A percentile compares a stretch with the other conserved stretches of the same genome.
phyloP scores from a whole-genome alignment of 768 basidiomycete species.

The Termitomyces heimii region DNA sequence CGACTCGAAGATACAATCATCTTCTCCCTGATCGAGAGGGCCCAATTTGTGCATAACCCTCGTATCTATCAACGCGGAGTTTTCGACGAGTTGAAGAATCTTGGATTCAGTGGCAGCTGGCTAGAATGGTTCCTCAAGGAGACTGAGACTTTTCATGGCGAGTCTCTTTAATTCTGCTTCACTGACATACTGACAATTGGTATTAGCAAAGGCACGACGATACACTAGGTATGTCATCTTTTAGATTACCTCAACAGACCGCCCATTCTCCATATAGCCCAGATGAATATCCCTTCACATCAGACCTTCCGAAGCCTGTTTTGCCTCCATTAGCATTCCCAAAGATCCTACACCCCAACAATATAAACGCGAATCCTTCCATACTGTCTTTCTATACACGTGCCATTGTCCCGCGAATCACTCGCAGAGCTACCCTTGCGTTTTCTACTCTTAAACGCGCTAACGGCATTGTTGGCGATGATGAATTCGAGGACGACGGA shows the following conservation, averaged over 20 bases:
- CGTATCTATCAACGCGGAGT: slow-evolving; percentile 78
- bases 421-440: slow-evolving; percentile 60
- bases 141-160: slow-evolving; percentile 92
- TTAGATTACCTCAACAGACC: not conserved
- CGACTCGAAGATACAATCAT: slow-evolving; percentile 99
- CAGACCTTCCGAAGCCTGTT: slow-evolving; percentile 75
- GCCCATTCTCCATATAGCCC: slow-evolving; percentile 48
- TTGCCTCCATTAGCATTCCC: slow-evolving; percentile 72
- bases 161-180: slow-evolving; percentile 19
- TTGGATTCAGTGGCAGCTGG: slow-evolving; percentile 85
- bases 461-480: slow-evolving; percentile 58
- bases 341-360: slow-evolving; percentile 69
- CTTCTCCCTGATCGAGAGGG: slow-evolving; percentile 94
- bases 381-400: slow-evolving; percentile 89
- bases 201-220: slow-evolving; percentile 83
- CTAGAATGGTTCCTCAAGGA: slow-evolving; percentile 97
- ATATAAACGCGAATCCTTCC: slow-evolving; percentile 79
- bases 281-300: slow-evolving; percentile 95
- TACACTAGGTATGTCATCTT: slow-evolving; percentile 71
- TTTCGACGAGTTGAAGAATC: slow-evolving; percentile 69
- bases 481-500: slow-evolving; percentile 85
- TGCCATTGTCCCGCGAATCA: slow-evolving; percentile 86
- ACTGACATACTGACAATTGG: slow-evolving; percentile 1
- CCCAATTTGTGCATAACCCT: slow-evolving; percentile 93
- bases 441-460: slow-evolving; percentile 63